Evolutionary conservation across 1,139 yeast species (phyloP), one percentile per base, ranked within the genome.

Genomic region (Kodamaea sp.): DNA sequence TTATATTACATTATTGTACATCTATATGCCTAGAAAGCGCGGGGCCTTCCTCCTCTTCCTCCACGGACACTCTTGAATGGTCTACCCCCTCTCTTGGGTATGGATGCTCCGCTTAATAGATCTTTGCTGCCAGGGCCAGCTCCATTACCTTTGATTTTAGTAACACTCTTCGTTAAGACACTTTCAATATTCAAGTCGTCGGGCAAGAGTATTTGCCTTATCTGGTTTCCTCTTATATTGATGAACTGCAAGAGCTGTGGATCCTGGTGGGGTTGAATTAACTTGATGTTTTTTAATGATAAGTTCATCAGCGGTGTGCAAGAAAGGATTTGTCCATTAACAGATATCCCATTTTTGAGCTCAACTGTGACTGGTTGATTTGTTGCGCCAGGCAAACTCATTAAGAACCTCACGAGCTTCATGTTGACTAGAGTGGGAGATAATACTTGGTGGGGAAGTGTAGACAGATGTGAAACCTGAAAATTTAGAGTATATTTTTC

Each of bases 241-340:
- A 92, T 83, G 54, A 76, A 87, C 48, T 87, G 95, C 45, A 90
- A 66, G 9, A 76, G 59, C 33, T 80, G 76, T 2, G 96, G 88
- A 37, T 83, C 90, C 41, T 87, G 78, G 53, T 81, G 78, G 42
- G 73, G 80, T 41, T 79, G 76, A 19, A 84, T 79, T 78, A 83
- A 78, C 53, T 83, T 86, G 37, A 88, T 94, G 46, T 84, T 86
- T 48, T 86, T 83, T 47, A 92, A 62, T 5, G 90, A 80, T 28
- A 94, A 80, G 62, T 92, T 92, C 98, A 92, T 92, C 47, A 86
- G 78, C 22, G 97, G 96, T 4, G 95, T 75, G 27, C 95, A 96
- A 5, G 90, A 78, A 28, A 86, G 76, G 26, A 92, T 51, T 42
- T 66, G 70, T 1, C 76, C 77, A 40, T 61, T 61, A 19, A 69